Conservation (phyloP, 2,329 filamentous ascomycete species). For the Exophiala sp. region DNA sequence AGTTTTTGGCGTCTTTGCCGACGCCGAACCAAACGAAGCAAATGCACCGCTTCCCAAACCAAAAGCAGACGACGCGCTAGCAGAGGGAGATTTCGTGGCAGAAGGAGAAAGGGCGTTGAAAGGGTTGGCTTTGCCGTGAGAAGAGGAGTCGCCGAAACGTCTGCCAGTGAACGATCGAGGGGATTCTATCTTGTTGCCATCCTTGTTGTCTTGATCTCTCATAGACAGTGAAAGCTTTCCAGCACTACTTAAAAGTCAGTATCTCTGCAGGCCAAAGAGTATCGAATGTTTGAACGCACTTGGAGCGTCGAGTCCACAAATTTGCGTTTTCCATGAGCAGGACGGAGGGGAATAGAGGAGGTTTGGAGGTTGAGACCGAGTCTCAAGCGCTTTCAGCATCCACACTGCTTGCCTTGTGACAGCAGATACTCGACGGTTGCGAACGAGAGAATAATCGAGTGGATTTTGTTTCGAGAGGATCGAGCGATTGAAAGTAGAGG, state of each 20-base stretch:
- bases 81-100: constrained; percentile 69
- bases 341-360: constrained; percentile 9
- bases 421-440: no score
- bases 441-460: not conserved
- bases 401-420: no score
- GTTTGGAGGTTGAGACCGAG: not conserved
- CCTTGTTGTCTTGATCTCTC: constrained; percentile 55
- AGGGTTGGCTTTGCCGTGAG: constrained; percentile 71
- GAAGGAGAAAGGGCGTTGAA: constrained; percentile 74
- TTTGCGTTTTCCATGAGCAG: constrained; percentile 49
- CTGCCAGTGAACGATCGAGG: constrained; percentile 65
- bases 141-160: constrained; percentile 70
- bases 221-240: constrained; percentile 90
- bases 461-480: not conserved
- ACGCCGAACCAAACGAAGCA: constrained; percentile 73
- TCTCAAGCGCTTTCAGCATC: no score
- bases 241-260: constrained; percentile 52
- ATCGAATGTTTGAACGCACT: constrained; percentile 35
- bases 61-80: constrained; percentile 80
- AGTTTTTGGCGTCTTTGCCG: constrained; percentile 81
- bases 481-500: not conserved
- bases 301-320: constrained; percentile 49
- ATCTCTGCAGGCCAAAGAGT: constrained; percentile 18
- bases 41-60: constrained; percentile 93
- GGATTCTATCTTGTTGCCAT: constrained; percentile 54